Conservation (phyloP, 1,284 basidiomycete genomes). For the Ceratobasidium theobromae region DNA sequence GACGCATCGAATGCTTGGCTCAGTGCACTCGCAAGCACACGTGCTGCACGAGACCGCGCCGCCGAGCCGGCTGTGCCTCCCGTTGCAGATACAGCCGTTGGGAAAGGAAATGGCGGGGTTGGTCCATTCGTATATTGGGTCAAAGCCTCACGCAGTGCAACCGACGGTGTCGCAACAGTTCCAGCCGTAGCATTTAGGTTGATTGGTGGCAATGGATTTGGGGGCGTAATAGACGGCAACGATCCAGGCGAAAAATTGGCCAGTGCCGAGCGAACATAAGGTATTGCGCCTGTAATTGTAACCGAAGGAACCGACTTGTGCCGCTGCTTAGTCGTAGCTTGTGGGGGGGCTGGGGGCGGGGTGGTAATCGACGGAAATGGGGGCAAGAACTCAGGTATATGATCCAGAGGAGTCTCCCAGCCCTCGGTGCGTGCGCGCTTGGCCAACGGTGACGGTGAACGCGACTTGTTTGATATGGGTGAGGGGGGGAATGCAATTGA, state of each 20-base stretch:
- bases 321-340: background rate
- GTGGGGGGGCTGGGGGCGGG: constrained; percentile 39
- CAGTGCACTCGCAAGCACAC: constrained; percentile 8
- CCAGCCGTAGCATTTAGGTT: constrained; percentile 1
- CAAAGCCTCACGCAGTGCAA: constrained; percentile 15
- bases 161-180: background rate
- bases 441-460: constrained; percentile 40
- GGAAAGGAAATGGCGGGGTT: constrained; percentile 8
- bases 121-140: background rate
- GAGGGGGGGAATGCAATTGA: constrained; percentile 46
- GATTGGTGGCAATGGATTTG: background rate
- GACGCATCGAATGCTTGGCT: constrained; percentile 24
- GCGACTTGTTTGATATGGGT: constrained; percentile 55
- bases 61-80: background rate
- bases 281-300: constrained; percentile 4
- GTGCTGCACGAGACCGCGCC: constrained; percentile 10
- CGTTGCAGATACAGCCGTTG: background rate
- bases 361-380: constrained; percentile 53
- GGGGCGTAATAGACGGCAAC: background rate
- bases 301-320: constrained; percentile 8
- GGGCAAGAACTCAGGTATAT: constrained; percentile 66
- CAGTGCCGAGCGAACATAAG: constrained; percentile 19
- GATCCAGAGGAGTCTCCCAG: constrained; percentile 54
- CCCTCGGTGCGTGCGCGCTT: constrained; percentile 57
- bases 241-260: background rate